Base-by-base conservation (phyloP, 768 basidiomycete genomes). In the Tricholoma sp. region DNA sequence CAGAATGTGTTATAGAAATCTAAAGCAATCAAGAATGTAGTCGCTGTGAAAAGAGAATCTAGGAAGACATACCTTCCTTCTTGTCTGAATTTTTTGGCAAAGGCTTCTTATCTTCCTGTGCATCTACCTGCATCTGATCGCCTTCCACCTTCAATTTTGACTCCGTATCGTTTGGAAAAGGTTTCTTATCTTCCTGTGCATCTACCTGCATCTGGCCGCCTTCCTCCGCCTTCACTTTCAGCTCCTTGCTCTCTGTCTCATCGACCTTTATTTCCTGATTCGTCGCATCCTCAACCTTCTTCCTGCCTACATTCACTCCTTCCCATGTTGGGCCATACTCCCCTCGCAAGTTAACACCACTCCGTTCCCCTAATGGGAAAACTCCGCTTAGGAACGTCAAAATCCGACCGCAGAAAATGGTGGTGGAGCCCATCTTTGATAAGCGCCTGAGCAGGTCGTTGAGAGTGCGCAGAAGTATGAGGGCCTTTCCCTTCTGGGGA, bases 1-100 rank as follows among this genome's bases (percentile, higher is more conserved):
- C 94, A 96, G 74, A 96, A 95, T 0, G 83, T 89, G 57, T 84
- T 81, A 73, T 93, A 94, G 67, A 94, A 89, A 22, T 89, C 91
- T 85, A 52, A 8, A 54, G 10, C 14, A 18, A n/a, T 12, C 6
- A 9, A 22, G 59, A 62, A 46, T 55, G 34, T 52, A 29, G 43
- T 24, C 27, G n/a, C 21, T 16, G 2, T 29, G 49, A 39, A 21
- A 50, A 10, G 12, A 32, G 49, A 7, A n/a, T 11, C 19, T 45
- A 1, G 39, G 10, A 31, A 16, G 32, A 57, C 67, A n/a, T 64
- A 83, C 89, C 86, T 67, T 83, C 83, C 72, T 84, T 88, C 72
- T 83, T 83, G 55, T 83, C 76, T 21, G 63, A 67, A 12, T 63
- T 24, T 24, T 68, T 67, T 22, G 65, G 29, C 8, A 54, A 54